Conservation (phyloP, 129 eudicot species). For the Helianthus annuus region DNA sequence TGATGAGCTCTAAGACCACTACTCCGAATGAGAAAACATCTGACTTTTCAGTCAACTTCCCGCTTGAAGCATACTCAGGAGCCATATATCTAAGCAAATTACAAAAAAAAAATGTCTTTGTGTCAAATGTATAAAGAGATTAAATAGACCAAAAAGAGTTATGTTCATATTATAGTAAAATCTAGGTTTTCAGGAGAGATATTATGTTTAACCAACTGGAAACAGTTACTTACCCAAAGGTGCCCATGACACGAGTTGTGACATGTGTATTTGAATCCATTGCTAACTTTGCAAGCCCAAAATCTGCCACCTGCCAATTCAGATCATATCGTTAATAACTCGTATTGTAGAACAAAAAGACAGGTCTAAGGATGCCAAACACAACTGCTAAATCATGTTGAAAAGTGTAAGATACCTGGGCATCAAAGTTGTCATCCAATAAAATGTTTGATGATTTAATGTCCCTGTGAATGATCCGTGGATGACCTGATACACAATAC, state of each 20-base stretch:
- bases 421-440: constrained; percentile 63
- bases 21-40: constrained; percentile 92
- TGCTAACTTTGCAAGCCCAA: constrained; percentile 84
- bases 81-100: constrained; percentile 76
- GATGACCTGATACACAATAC: constrained; percentile 57
- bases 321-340: not conserved
- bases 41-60: constrained; percentile 86
- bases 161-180: not conserved
- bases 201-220: constrained; percentile 5
- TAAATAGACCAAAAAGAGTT: not conserved
- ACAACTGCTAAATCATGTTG: not conserved
- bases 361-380: not conserved
- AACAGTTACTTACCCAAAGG: constrained; percentile 56
- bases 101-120: constrained; percentile 18
- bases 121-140: constrained; percentile 12
- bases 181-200: constrained; percentile 1
- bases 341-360: not conserved
- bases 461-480: constrained; percentile 75
- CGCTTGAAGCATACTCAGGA: constrained; percentile 94
- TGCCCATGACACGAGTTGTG: constrained; percentile 87
- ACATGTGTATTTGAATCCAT: constrained; percentile 71
- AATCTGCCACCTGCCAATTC: constrained; percentile 71
- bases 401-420: constrained; percentile 41
- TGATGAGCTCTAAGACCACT: constrained; percentile 79
- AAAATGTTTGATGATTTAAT: constrained; percentile 72